phyloP scores from a whole-genome alignment of 2,329 filamentous ascomycete species.

The Penicillium sp. region DNA sequence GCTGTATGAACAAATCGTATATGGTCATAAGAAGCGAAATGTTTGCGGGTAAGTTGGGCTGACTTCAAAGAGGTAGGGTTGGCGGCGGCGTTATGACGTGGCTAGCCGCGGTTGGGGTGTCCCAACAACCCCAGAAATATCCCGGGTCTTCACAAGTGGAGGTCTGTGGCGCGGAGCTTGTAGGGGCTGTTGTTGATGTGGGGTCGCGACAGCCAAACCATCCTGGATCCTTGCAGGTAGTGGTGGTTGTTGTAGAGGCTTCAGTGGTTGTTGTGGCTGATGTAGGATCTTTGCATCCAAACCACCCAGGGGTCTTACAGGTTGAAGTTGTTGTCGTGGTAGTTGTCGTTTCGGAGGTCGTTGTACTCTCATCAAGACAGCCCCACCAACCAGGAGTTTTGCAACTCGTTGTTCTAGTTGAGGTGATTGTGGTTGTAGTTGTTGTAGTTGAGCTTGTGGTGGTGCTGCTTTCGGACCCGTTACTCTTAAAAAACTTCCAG shows the following conservation, averaged over 20 bases:
- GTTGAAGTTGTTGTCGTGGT: slow-evolving; percentile 35
- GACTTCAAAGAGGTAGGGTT: slow-evolving; percentile 3
- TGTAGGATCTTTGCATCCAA: slow-evolving; percentile 46
- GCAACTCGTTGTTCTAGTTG: slow-evolving; percentile 81
- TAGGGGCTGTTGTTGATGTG: slow-evolving; percentile 23
- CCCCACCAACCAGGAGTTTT: slow-evolving; percentile 94
- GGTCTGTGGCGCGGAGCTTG: slow-evolving; percentile 23
- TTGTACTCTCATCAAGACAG: slow-evolving; percentile 55
- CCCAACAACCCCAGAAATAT: slow-evolving; percentile 61
- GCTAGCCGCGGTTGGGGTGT: slow-evolving; percentile 39
- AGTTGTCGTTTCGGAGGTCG: slow-evolving; percentile 41
- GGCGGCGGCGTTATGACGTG: slow-evolving; percentile 39
- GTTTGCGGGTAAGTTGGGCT: not conserved
- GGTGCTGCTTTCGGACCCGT: slow-evolving; percentile 74
- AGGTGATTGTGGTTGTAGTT: slow-evolving; percentile 22
- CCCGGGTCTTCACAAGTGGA: slow-evolving; percentile 57
- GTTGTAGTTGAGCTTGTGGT: slow-evolving; percentile 36
- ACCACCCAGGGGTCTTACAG: slow-evolving; percentile 50
- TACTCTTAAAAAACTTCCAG: slow-evolving; percentile 96
- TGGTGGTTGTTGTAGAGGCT: slow-evolving; percentile 37
- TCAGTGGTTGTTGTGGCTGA: slow-evolving; percentile 38
- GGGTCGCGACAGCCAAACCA: slow-evolving; percentile 44
- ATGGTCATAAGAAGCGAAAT: slow-evolving; percentile 5
- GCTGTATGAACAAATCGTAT: slow-evolving; percentile 6
- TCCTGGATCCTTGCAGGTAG: slow-evolving; percentile 41